Evolutionary conservation across 129 eudicot genomes (phyloP).

Genomic region (Lactuca sativa): DNA sequence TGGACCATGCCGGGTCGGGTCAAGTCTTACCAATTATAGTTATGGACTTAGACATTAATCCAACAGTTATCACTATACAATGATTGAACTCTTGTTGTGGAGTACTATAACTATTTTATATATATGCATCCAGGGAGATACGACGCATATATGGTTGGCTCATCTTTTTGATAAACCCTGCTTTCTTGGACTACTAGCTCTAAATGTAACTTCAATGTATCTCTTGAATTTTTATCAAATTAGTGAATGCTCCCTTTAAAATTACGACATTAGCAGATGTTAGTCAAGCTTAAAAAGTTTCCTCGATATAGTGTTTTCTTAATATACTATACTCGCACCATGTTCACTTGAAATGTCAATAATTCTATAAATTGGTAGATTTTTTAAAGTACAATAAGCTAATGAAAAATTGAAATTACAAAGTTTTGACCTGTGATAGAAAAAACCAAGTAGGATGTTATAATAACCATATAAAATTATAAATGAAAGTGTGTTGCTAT

Average conservation of each 20-base stretch:
- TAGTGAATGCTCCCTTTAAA: not conserved
- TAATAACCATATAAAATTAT: too few relatives aligned
- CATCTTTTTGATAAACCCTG: slow-evolving; percentile 94
- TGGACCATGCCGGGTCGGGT: too few relatives aligned
- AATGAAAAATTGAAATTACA: not conserved
- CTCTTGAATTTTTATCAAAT: not conserved
- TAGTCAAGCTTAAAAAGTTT: slow-evolving; percentile 1
- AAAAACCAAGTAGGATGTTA: too few relatives aligned
- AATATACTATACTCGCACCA: not conserved
- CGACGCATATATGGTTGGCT: slow-evolving; percentile 75
- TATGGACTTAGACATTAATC: too few relatives aligned
- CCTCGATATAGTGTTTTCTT: not conserved
- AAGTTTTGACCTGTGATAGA: not conserved
- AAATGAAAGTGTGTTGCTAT: too few relatives aligned
- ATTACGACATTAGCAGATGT: not conserved
- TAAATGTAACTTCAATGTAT: slow-evolving; percentile 50
- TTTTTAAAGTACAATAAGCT: not conserved
- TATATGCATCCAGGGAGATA: slow-evolving; percentile 50
- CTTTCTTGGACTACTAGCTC: slow-evolving; percentile 79
- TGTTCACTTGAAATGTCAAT: not conserved
- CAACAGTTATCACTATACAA: too few relatives aligned
- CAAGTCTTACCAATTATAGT: too few relatives aligned
- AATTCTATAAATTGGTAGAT: not conserved
- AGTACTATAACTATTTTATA: not conserved
- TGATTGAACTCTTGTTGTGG: not conserved